These are phyloP conservation scores for Chrysophaeum taylorii DNA, from an alignment of 352 stramenopile genomes.

Conservation along the genomic window DNA sequence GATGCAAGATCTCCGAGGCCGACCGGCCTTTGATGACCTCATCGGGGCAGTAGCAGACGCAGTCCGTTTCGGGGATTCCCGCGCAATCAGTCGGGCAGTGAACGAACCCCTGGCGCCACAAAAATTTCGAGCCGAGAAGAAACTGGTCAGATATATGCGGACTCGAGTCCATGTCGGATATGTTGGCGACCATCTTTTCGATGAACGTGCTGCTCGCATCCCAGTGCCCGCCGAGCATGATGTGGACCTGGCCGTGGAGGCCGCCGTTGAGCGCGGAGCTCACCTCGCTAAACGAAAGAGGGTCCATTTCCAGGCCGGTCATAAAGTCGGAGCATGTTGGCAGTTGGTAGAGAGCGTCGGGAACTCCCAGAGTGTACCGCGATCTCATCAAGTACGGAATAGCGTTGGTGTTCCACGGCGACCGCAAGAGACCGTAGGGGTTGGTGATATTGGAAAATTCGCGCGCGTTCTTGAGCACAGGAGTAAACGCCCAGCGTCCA, in stretches of 20 bases:
- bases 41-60: neutral
- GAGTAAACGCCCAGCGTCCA: neutral
- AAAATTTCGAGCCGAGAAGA: neutral
- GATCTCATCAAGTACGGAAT: neutral
- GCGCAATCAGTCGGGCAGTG: neutral
- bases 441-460: neutral
- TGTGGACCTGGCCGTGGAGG: too few relatives aligned
- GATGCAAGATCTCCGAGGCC: neutral
- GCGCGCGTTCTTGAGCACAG: neutral
- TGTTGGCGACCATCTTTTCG: neutral
- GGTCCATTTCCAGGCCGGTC: too few relatives aligned
- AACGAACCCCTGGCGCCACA: neutral
- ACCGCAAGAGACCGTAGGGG: neutral
- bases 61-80: neutral
- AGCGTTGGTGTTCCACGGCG: neutral
- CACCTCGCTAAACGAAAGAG: too few relatives aligned
- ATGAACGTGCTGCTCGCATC: too few relatives aligned
- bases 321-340: neutral
- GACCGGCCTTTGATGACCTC: neutral
- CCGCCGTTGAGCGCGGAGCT: too few relatives aligned
- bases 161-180: neutral
- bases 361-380: neutral
- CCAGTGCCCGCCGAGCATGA: too few relatives aligned
- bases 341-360: neutral
- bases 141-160: neutral